Base-by-base conservation (phyloP, 2,329 filamentous ascomycete species). In the Ceratocystiopsis minuta region DNA sequence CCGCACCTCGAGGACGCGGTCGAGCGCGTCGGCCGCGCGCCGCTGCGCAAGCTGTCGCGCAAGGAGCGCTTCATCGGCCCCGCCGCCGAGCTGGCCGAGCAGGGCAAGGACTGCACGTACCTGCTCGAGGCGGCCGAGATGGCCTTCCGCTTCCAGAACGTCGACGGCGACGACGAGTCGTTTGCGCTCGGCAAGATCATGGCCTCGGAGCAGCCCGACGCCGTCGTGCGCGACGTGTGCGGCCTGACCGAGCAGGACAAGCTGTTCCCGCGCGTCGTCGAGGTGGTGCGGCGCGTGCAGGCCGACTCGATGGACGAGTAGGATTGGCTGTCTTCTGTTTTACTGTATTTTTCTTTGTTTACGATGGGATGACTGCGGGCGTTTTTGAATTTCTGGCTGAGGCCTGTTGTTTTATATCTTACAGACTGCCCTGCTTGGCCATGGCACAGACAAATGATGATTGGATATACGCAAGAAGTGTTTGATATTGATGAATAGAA, bases 11-110 rank as follows among this genome's bases (percentile, higher is more conserved):
- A 93, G 62, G 88, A 98, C 60, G 79, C 80, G 13, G 86, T 95
- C 33, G 85, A 92, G 67, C 87, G 90, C 60, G 90, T 98, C 49
- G 90, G 88, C 43, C 87, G 90, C 57, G 88, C 87, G 16, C 90
- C 90, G 16, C 68, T 98, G 46, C 81, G 90, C 58, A 98, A 98
- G 70, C 72, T 98, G 32, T 80, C 80, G 50, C 82, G 87, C 60
- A 90, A 92, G 66, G 90, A 98, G 66, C 86, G 90, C 37, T 94
- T 98, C 66, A 78, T 98, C 52, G 86, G 82, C 37, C 90, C 90
- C 6, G 88, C 90, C 37, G 75, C 83, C 11, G 81, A 93, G 63
- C 74, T 98, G 16, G 86, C 86, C 37, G 85, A 94, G 67, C 68
- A 72, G 46, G 85, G 75, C 45, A 68, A 84, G 61, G 71, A 74